Evolutionary conservation across 768 basidiomycete genomes (phyloP).

Genomic region (Melanogaster broomeanus): DNA sequence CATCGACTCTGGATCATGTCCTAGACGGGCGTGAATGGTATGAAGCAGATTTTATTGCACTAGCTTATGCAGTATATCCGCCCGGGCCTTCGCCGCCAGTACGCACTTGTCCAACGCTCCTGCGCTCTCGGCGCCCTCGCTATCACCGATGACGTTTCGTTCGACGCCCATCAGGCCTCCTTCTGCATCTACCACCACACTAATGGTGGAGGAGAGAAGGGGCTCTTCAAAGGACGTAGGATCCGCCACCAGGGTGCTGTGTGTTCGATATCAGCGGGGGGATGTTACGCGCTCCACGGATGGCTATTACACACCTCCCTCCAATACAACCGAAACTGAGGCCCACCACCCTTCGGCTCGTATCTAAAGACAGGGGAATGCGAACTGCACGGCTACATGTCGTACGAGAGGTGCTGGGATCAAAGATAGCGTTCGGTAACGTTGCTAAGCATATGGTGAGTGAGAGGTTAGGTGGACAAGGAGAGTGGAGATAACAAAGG

Average conservation of each 20-base stretch:
- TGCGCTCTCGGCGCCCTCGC: slow-evolving; percentile 10
- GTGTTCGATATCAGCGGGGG: not conserved
- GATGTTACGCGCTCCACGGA: not conserved
- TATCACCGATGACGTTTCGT: slow-evolving; percentile 23
- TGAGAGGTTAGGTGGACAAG: slow-evolving; percentile 33
- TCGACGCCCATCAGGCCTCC: slow-evolving; percentile 25
- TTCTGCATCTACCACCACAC: slow-evolving; percentile 55
- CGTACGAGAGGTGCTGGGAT: slow-evolving; percentile 65
- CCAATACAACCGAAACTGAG: slow-evolving; percentile 27
- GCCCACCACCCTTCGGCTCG: slow-evolving; percentile 15
- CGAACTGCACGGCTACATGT: slow-evolving; percentile 56
- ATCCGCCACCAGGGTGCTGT: slow-evolving; percentile 59
- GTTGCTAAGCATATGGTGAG: slow-evolving; percentile 44
- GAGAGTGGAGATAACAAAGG: not conserved
- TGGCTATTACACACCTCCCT: slow-evolving; percentile 14
- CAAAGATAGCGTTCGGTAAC: slow-evolving; percentile 69
- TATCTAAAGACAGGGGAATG: slow-evolving; percentile 47
- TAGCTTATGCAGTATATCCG: slow-evolving; percentile 21
- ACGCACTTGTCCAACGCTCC: slow-evolving; percentile 21
- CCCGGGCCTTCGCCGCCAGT: slow-evolving; percentile 20
- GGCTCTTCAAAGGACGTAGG: slow-evolving; percentile 92
- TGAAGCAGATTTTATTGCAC: slow-evolving; percentile 13
- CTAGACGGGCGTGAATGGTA: too few relatives aligned
- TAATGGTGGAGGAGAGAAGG: slow-evolving; percentile 70
- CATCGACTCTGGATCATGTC: too few relatives aligned